A percentile compares a stretch with the other conserved stretches of the same genome.
These are phyloP conservation scores for Ambrosiella xylebori DNA, from an alignment of 2,329 filamentous ascomycete genomes.

Conservation along the genomic window DNA sequence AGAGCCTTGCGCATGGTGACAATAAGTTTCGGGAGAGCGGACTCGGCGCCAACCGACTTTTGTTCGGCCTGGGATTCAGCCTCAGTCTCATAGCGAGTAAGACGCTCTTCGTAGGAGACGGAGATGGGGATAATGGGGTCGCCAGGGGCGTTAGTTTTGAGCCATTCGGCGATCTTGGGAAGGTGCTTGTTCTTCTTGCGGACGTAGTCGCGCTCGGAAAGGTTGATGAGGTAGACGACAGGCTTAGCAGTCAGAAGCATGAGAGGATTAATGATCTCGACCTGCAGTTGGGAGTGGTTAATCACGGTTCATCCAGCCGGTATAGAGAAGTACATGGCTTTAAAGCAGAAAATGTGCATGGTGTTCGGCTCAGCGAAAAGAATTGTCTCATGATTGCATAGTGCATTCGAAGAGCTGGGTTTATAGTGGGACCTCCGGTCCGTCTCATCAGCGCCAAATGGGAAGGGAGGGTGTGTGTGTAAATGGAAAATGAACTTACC, in stretches of 20 bases:
- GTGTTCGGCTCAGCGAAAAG: slow-evolving; percentile 10
- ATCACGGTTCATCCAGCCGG: not conserved
- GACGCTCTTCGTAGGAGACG: slow-evolving; percentile 78
- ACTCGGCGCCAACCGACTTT: slow-evolving; percentile 75
- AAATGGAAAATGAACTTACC: slow-evolving; percentile 40
- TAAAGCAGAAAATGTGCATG: slow-evolving; percentile 20
- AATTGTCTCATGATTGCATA: slow-evolving; percentile 21
- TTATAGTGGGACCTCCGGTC: slow-evolving; percentile 36
- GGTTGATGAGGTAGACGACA: slow-evolving; percentile 90
- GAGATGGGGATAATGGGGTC: slow-evolving; percentile 91
- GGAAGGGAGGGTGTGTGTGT: slow-evolving; percentile 4
- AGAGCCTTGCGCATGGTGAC: slow-evolving; percentile 82
- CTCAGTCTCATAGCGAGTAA: slow-evolving; percentile 65
- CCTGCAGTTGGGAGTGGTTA: slow-evolving; percentile 45
- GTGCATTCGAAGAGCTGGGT: slow-evolving; percentile 99
- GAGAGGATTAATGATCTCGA: slow-evolving; percentile 94
- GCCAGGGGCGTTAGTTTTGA: slow-evolving; percentile 73
- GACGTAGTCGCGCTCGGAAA: slow-evolving; percentile 92
- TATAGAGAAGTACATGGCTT: not conserved
- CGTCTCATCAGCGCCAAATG: slow-evolving; percentile 13
- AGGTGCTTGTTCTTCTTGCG: slow-evolving; percentile 99
- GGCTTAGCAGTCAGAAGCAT: slow-evolving; percentile 93
- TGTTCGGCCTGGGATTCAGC: slow-evolving; percentile 66
- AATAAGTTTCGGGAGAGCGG: slow-evolving; percentile 80
- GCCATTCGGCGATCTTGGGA: slow-evolving; percentile 82